Conservation (phyloP, 2,329 filamentous ascomycete species). For the Diaporthe ilicicola region DNA sequence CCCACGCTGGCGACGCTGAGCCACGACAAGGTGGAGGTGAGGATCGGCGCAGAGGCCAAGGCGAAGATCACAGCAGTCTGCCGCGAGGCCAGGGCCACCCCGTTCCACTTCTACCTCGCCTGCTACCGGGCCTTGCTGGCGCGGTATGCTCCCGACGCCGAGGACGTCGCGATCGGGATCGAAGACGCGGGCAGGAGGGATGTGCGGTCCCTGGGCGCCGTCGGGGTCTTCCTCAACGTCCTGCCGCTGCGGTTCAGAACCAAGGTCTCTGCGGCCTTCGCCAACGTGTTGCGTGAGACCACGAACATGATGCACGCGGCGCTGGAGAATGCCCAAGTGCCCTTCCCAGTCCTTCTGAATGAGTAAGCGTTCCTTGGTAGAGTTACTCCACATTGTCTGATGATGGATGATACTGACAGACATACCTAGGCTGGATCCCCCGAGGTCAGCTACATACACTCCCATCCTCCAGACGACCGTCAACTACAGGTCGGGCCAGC, state of each 20-base stretch:
- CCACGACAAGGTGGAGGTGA: background rate
- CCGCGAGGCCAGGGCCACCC: conserved; percentile 23
- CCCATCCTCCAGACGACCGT: conserved; percentile 59
- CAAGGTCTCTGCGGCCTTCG: conserved; percentile 35
- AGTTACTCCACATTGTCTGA: background rate
- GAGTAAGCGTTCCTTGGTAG: conserved; percentile 37
- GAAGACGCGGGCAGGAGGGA: conserved; percentile 55
- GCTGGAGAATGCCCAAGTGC: conserved; percentile 52
- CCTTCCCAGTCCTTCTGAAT: conserved; percentile 57
- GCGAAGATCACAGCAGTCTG: background rate
- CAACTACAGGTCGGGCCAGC: conserved; percentile 39
- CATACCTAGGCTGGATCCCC: conserved; percentile 42
- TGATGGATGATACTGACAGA: background rate
- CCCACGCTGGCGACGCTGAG: background rate
- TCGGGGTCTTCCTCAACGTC: conserved; percentile 59
- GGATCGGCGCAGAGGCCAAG: background rate
- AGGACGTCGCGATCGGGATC: conserved; percentile 57
- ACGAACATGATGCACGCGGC: conserved; percentile 44
- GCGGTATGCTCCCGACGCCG: conserved; percentile 38
- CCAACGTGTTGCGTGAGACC: conserved; percentile 39
- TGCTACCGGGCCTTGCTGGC: conserved; percentile 47
- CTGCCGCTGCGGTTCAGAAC: conserved; percentile 53
- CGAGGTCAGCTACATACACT: conserved; percentile 46
- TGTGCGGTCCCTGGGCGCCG: conserved; percentile 39
- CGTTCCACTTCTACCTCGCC: conserved; percentile 57